phyloP scores from a whole-genome alignment of 75 land plant genomes.

The Pinus tabuliformis region DNA sequence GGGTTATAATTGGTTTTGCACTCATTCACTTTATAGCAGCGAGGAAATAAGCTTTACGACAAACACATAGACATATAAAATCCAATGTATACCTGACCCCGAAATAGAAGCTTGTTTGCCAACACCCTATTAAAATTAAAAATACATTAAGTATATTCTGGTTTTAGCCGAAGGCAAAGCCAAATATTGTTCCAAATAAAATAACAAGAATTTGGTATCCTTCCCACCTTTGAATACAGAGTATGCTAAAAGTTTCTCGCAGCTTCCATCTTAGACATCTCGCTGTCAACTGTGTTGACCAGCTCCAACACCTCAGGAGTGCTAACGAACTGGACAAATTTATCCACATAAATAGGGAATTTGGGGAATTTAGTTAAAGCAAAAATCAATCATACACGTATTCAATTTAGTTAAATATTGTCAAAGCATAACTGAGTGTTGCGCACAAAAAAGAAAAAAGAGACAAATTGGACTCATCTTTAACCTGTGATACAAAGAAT shows the following conservation, averaged over 20 bases:
- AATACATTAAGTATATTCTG: neutral
- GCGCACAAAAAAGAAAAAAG: too few relatives aligned
- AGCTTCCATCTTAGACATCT: constrained; percentile 70
- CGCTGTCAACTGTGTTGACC: constrained; percentile 70
- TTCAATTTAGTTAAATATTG: too few relatives aligned
- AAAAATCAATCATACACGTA: too few relatives aligned
- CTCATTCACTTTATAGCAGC: neutral
- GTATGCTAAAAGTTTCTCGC: constrained; percentile 27
- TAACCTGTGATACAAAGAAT: constrained; percentile 1
- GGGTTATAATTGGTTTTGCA: neutral
- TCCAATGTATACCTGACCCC: neutral
- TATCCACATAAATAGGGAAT: constrained; percentile 11
- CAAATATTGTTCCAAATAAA: constrained; percentile 7
- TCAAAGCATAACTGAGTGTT: too few relatives aligned
- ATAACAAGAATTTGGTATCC: neutral
- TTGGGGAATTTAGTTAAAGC: neutral
- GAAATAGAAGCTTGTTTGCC: neutral
- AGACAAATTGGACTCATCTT: neutral
- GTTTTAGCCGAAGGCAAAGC: neutral
- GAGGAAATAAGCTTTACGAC: neutral
- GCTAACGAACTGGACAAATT: constrained; percentile 84
- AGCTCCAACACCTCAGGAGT: constrained; percentile 76
- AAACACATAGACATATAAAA: neutral
- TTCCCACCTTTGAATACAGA: constrained; percentile 61
- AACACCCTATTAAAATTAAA: neutral